Conservation (phyloP, 345 rosid genomes). For the Populus ilicifolia region DNA sequence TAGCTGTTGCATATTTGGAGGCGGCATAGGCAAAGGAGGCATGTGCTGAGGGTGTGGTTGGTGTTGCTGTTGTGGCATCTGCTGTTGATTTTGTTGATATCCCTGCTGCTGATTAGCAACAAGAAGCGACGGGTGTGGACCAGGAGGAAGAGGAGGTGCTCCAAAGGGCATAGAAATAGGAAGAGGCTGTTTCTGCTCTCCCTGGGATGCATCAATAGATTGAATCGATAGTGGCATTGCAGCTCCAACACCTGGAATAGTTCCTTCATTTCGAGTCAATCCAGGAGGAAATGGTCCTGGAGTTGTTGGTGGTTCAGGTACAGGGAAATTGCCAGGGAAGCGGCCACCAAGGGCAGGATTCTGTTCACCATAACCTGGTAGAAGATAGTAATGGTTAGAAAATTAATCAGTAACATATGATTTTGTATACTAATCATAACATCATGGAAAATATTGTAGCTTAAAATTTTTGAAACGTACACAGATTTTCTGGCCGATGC, state of each 20-base stretch:
- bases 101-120: constrained; percentile 72
- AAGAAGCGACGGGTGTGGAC: constrained; percentile 94
- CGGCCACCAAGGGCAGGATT: constrained; percentile 66
- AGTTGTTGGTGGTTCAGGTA: constrained; percentile 63
- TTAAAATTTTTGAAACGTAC: not conserved
- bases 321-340: constrained; percentile 62
- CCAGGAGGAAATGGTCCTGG: constrained; percentile 88
- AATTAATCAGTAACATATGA: not conserved
- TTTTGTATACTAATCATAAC: not conserved
- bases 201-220: constrained; percentile 69
- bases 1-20: constrained; percentile 77
- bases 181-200: constrained; percentile 74
- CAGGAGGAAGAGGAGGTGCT: constrained; percentile 94
- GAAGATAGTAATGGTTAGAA: constrained; percentile 8
- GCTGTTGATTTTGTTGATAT: constrained; percentile 73
- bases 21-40: constrained; percentile 62
- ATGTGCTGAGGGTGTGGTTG: constrained; percentile 68
- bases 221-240: constrained; percentile 68
- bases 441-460: not conserved
- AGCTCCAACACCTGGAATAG: constrained; percentile 90
- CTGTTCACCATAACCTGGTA: constrained; percentile 79
- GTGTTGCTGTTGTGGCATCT: constrained; percentile 58
- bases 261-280: constrained; percentile 78
- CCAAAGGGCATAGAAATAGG: constrained; percentile 63
- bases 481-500: not conserved